Percentiles rank a stretch among this genome's conserved stretches.
Evolutionary conservation across 352 stramenopile species (phyloP).

Genomic region (Pythium guiyangense): DNA sequence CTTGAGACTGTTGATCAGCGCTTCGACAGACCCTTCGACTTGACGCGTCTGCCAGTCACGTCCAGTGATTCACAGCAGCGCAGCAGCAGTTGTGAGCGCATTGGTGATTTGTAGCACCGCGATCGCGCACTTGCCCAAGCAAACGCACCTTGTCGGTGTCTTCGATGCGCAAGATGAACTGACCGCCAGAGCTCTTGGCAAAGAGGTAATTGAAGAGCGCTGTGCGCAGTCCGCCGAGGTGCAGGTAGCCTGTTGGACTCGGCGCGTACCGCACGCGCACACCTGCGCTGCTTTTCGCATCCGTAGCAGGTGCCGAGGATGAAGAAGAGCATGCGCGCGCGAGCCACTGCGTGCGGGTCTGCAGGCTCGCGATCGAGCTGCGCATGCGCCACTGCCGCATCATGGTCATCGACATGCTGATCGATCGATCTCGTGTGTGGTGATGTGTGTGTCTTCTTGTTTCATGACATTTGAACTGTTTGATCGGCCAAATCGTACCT

Average conservation of each 20-base stretch:
- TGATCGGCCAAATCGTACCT: no score
- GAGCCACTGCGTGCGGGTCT: conserved; percentile 1
- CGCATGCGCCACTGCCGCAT: conserved; percentile 6
- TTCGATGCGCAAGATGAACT: conserved; percentile 91
- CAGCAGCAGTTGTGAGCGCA: conserved; percentile 4
- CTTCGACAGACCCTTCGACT: conserved; percentile 80
- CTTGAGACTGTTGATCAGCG: conserved; percentile 82
- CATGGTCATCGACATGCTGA: not conserved
- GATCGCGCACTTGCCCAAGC: not conserved
- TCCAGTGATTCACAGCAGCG: not conserved
- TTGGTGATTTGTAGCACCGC: not conserved
- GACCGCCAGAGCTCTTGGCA: conserved; percentile 71
- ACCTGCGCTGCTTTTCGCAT: not conserved
- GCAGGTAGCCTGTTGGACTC: conserved; percentile 87
- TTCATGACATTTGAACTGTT: no score
- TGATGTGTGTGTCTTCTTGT: no score
- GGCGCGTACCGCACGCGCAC: conserved; percentile 87
- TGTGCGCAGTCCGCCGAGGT: conserved; percentile 88
- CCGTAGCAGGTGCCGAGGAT: not conserved
- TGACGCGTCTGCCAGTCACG: conserved; percentile 52
- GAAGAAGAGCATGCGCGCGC: not conserved
- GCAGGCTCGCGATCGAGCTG: not conserved
- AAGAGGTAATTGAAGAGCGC: conserved; percentile 93
- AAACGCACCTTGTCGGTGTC: conserved; percentile 84
- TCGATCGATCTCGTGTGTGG: not conserved